These are phyloP conservation scores for Beauveria pseudobassiana DNA, from an alignment of 2,329 filamentous ascomycete species.

Conservation along the genomic window DNA sequence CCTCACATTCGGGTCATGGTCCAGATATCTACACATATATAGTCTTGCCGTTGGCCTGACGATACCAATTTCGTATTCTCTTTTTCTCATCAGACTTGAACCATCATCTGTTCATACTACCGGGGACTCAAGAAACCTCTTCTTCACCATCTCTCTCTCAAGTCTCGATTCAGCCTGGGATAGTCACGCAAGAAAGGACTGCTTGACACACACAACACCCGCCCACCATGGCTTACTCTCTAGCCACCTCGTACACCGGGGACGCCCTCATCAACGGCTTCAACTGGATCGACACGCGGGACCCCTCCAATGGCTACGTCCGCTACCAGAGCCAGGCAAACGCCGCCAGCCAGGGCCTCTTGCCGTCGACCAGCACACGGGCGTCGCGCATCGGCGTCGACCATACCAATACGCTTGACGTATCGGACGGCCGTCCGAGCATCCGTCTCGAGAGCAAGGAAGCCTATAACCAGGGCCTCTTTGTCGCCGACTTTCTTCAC, in stretches of 20 bases:
- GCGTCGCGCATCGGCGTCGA: slow-evolving; percentile 39
- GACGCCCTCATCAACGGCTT: slow-evolving; percentile 39
- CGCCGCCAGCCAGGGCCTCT: slow-evolving; percentile 32
- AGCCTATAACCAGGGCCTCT: slow-evolving; percentile 56
- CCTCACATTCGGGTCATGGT: neutral
- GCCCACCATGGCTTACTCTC: slow-evolving; percentile 31
- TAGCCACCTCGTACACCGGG: slow-evolving; percentile 35
- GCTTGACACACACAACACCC: neutral
- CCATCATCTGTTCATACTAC: neutral
- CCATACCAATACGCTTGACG: slow-evolving; percentile 28
- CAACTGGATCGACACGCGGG: slow-evolving; percentile 41
- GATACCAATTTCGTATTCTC: neutral
- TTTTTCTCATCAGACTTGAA: neutral
- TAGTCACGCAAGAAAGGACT: neutral
- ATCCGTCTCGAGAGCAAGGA: slow-evolving; percentile 60
- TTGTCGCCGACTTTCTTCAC: slow-evolving; percentile 64
- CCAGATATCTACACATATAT: neutral
- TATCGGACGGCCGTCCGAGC: slow-evolving; percentile 43
- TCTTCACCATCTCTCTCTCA: neutral
- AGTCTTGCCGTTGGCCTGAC: neutral
- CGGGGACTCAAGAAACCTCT: neutral
- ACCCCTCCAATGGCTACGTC: slow-evolving; percentile 63
- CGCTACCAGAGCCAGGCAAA: slow-evolving; percentile 37
- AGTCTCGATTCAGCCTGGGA: neutral
- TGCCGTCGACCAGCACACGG: slow-evolving; percentile 31